Base-by-base conservation (phyloP, 805 yeast species). In the Metschnikowia lochheadii region DNA sequence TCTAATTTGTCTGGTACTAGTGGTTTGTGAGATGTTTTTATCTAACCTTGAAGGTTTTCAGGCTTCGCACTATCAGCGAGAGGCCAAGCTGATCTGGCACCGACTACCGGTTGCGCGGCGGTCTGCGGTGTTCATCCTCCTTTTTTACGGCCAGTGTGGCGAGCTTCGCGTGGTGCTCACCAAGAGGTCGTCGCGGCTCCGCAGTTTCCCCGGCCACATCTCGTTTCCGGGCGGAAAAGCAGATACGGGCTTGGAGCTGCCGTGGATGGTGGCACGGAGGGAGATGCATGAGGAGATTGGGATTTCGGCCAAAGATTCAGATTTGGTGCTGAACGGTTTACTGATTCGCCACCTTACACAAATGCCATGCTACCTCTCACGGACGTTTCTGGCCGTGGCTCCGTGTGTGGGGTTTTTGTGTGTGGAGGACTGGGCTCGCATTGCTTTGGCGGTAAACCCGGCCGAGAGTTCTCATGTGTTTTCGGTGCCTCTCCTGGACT, bases 201-300 rank as follows among this genome's bases (percentile, higher is more conserved):
- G 82, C 44, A 80, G 80, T 48, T 91, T 90, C 68, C 86, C 94
- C 0, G 97, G 97, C 5, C 96, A 91, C 64, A 87, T 87, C 5
- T 89, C 97, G 1, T 73, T 91, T 7, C 98, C 98, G 3, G 98
- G 98, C 2, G 98, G 97, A 7, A 88, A 85, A 62, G 90, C 96
- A 4, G 97, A 91, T 64, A 62, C 57, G 39, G 81, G 77, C 0
- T 71, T 78, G 17, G 89, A 89, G 58, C 66, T 78, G 13, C 88
- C 87, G 50, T 84, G 85, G 76, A 77, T 79, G 40, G 84, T 85
- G 37, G 85, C 96, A 0, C 73, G 95, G 51, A 72, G 98, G 32
- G 98, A 91, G 65, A 82, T 90, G 54, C 79, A 77, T 49, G 98
- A 91, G 63, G 98, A 91, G 63, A 87, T 91, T 45, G 97, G 97